Conservation (phyloP, 2,329 filamentous ascomycete species). For the Aspergillus caelatus region DNA sequence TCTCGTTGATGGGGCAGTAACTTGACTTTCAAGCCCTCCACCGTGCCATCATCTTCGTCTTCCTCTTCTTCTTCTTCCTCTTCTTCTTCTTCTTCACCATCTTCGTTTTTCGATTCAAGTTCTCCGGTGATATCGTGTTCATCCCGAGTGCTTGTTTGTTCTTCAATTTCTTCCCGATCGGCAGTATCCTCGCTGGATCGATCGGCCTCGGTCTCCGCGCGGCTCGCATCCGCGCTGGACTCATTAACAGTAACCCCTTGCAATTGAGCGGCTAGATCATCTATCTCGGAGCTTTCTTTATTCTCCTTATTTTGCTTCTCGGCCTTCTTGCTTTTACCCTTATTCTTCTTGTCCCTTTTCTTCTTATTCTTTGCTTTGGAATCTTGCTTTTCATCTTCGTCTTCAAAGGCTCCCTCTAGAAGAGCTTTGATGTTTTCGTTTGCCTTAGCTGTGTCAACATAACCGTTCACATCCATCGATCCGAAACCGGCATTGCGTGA, state of each 20-base stretch:
- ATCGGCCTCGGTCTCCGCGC: conserved; percentile 46
- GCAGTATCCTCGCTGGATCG: conserved; percentile 45
- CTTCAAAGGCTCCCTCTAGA: conserved; percentile 54
- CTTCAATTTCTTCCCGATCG: conserved; percentile 49
- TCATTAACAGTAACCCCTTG: conserved; percentile 45
- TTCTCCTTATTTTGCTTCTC: conserved; percentile 21
- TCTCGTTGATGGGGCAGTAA: conserved; percentile 92
- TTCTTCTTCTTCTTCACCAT: conserved; percentile 41
- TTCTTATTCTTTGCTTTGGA: conserved; percentile 37
- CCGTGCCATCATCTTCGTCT: conserved; percentile 61
- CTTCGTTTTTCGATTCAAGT: conserved; percentile 42
- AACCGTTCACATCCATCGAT: conserved; percentile 56
- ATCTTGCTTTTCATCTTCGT: conserved; percentile 49
- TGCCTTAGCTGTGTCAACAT: conserved; percentile 52
- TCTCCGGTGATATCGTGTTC: conserved; percentile 39
- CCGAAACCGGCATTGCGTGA: conserved; percentile 54
- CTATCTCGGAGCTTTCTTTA: conserved; percentile 37
- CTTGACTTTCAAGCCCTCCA: conserved; percentile 84
- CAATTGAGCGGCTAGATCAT: conserved; percentile 48
- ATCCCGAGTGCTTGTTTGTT: conserved; percentile 63
- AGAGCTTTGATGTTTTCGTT: conserved; percentile 56
- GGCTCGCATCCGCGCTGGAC: conserved; percentile 30
- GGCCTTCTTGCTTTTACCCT: conserved; percentile 24
- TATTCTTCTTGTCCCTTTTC: conserved; percentile 25
- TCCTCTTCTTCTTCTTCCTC: conserved; percentile 41